phyloP scores from a whole-genome alignment of 2,329 filamentous ascomycete genomes.

The Aurifilum marmelostoma region DNA sequence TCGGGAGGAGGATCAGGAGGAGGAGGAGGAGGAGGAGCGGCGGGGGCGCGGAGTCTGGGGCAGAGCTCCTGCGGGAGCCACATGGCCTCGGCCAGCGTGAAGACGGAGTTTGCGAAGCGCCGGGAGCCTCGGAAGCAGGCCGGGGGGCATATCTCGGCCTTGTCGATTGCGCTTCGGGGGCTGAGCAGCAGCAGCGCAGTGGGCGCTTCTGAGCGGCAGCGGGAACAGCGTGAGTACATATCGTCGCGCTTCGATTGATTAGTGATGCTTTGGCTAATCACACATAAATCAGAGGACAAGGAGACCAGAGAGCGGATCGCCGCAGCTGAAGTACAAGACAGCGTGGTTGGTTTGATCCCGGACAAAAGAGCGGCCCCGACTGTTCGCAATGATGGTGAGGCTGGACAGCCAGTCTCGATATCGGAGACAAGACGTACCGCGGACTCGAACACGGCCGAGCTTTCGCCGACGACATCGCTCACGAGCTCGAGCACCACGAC shows the following conservation, averaged over 20 bases:
- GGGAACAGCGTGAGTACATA: neutral
- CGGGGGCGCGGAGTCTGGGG: neutral
- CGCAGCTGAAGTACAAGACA: neutral
- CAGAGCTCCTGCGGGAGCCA: neutral
- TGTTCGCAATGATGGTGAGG: neutral
- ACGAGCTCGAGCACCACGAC: neutral
- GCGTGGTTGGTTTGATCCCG: neutral
- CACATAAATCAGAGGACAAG: neutral
- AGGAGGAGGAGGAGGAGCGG: neutral
- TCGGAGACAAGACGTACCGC: neutral
- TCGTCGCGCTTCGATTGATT: neutral
- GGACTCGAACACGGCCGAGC: neutral
- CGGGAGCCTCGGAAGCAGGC: neutral
- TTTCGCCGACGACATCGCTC: neutral
- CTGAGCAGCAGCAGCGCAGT: neutral
- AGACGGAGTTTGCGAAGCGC: slow-evolving; percentile 1
- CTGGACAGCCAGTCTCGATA: neutral
- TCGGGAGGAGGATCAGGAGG: neutral
- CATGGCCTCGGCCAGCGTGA: neutral
- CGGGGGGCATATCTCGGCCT: neutral
- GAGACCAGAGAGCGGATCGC: neutral
- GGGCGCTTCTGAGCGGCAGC: neutral
- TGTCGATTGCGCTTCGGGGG: slow-evolving; percentile 9
- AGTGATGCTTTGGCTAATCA: too few relatives aligned
- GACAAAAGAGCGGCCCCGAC: neutral